These are phyloP conservation scores for Colletotrichum truncatum DNA, from an alignment of 2,329 filamentous ascomycete species.

Conservation along the genomic window DNA sequence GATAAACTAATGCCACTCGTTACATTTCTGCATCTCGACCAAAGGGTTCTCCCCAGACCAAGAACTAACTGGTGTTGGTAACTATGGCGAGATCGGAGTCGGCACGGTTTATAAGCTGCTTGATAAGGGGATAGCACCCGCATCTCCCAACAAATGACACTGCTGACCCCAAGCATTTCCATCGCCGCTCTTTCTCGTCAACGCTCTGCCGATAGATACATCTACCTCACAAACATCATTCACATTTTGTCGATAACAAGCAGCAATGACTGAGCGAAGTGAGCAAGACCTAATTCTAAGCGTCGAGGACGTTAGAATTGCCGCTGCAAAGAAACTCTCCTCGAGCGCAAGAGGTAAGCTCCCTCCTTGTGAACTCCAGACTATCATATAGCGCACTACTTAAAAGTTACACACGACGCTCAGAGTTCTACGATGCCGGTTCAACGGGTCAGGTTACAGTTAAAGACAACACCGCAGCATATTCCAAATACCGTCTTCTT, in stretches of 20 bases:
- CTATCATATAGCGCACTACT: not conserved
- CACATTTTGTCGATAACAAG: not conserved
- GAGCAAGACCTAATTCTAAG: not conserved
- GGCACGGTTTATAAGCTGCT: too few species aligned
- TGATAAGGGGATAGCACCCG: too few species aligned
- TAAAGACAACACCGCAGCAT: not conserved
- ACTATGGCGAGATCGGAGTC: too few species aligned
- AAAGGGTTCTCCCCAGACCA: too few species aligned
- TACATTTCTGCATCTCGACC: not conserved
- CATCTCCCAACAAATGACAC: too few species aligned
- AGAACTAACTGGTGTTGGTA: too few species aligned
- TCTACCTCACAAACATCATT: too few species aligned
- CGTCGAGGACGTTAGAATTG: not conserved
- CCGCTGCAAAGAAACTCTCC: not conserved
- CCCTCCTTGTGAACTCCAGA: not conserved
- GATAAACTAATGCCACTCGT: not conserved
- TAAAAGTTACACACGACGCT: not conserved
- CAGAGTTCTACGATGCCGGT: constrained; percentile 1
- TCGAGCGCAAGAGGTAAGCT: not conserved
- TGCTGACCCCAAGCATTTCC: too few species aligned
- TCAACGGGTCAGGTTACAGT: not conserved
- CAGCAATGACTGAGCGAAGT: not conserved
- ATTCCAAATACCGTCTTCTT: not conserved
- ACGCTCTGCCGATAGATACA: too few species aligned
- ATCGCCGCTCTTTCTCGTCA: too few species aligned